Evolutionary conservation across 371 early-diverging fungal genomes (phyloP).

Genomic region (Mucor saturninus): DNA sequence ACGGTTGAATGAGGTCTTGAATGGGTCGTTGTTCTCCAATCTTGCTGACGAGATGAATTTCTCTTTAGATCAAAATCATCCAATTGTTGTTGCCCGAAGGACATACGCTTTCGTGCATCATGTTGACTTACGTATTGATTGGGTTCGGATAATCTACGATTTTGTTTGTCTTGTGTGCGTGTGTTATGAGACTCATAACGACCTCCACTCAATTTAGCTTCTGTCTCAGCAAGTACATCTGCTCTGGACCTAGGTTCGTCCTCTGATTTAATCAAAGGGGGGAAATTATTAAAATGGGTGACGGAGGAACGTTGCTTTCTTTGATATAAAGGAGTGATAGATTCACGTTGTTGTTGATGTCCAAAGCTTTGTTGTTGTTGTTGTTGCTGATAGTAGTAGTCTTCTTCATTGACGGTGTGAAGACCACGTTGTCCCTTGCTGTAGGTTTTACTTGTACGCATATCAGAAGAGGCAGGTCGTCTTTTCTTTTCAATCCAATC

Average conservation of each 20-base stretch:
- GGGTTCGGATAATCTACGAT: slow-evolving; percentile 51
- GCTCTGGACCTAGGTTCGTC: slow-evolving; percentile 35
- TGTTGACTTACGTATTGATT: slow-evolving; percentile 5
- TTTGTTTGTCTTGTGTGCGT: slow-evolving; percentile 27
- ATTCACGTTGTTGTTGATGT: slow-evolving; percentile 2
- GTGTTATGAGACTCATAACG: not conserved
- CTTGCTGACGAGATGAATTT: not conserved
- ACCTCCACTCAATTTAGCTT: slow-evolving; percentile 46
- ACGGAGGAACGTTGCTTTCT: slow-evolving; percentile 41
- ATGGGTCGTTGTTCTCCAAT: slow-evolving; percentile 8
- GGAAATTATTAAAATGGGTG: slow-evolving; percentile 43
- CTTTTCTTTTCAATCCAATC: slow-evolving; percentile 22
- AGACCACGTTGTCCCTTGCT: slow-evolving; percentile 22
- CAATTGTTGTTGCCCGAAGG: slow-evolving; percentile 14
- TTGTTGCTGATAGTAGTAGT: slow-evolving; percentile 3
- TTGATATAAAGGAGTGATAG: slow-evolving; percentile 13
- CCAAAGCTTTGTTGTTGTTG: not conserved
- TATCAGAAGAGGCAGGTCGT: slow-evolving; percentile 10
- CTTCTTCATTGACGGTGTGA: slow-evolving; percentile 47
- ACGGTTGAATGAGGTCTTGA: slow-evolving; percentile 18
- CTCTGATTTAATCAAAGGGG: slow-evolving; percentile 13
- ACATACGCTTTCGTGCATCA: slow-evolving; percentile 13
- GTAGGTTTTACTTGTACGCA: not conserved
- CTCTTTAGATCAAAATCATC: not conserved
- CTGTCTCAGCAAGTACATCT: slow-evolving; percentile 51